Conservation (phyloP, 345 rosid species). For the Salix arbutifolia region DNA sequence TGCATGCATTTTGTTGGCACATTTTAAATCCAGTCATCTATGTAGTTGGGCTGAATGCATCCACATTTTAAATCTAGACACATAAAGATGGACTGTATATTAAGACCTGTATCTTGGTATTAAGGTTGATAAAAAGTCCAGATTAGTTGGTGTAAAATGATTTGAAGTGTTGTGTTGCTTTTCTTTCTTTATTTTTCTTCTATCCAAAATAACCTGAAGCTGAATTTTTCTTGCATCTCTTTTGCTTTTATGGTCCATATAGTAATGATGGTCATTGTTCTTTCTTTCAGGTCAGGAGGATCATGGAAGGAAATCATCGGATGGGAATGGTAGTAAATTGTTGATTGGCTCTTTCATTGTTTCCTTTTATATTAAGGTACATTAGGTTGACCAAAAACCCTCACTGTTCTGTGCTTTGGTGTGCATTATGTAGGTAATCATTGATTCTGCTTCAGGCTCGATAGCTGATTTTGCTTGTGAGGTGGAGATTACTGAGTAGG, state of each 20-base stretch:
- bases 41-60: neutral
- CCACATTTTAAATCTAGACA: neutral
- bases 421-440: slow-evolving; percentile 54
- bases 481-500: slow-evolving; percentile 97
- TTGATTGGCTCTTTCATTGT: slow-evolving; percentile 11
- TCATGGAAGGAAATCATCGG: slow-evolving; percentile 94
- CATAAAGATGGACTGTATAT: neutral
- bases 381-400: neutral
- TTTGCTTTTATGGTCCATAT: neutral
- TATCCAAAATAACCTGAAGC: neutral
- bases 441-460: slow-evolving; percentile 62
- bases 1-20: neutral
- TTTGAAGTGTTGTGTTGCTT: neutral
- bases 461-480: slow-evolving; percentile 87
- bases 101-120: neutral
- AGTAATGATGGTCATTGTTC: neutral
- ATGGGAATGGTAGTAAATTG: slow-evolving; percentile 83
- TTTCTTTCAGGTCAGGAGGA: slow-evolving; percentile 68
- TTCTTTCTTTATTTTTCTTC: neutral
- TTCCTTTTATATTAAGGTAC: slow-evolving; percentile 1
- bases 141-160: neutral
- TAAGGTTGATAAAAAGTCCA: neutral
- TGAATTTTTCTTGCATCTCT: neutral
- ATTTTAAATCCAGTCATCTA: neutral
- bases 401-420: neutral